Conservation (phyloP, 495 filamentous ascomycete species). For the Lepidopterella palustris region DNA sequence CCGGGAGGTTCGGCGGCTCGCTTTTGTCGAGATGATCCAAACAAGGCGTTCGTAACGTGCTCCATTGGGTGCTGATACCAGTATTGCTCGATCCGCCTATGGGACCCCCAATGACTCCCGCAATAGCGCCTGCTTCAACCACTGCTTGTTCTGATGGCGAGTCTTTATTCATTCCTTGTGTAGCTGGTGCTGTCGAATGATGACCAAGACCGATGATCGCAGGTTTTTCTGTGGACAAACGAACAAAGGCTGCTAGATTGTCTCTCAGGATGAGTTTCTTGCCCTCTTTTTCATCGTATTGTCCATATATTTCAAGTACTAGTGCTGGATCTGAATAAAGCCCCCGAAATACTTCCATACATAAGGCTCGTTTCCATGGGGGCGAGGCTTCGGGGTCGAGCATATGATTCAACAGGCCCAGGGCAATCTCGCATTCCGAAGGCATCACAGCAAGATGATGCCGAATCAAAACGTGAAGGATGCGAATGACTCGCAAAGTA, state of each 20-base stretch:
- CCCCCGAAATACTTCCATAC: conserved; percentile 83
- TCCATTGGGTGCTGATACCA: conserved; percentile 89
- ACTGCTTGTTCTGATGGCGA: conserved; percentile 69
- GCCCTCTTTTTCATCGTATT: conserved; percentile 68
- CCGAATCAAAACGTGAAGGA: conserved; percentile 71
- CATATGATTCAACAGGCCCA: conserved; percentile 79
- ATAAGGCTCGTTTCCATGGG: conserved; percentile 78
- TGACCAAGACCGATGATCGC: conserved; percentile 76
- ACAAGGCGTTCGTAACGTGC: conserved; percentile 76
- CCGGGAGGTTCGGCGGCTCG: conserved; percentile 74
- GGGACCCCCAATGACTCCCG: conserved; percentile 76
- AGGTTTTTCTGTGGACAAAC: conserved; percentile 85
- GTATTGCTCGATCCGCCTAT: conserved; percentile 38
- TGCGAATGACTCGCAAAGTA: conserved; percentile 72
- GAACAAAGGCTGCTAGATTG: conserved; percentile 75
- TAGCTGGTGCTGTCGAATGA: conserved; percentile 70
- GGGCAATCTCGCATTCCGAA: conserved; percentile 75
- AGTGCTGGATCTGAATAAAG: conserved; percentile 74
- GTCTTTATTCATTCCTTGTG: conserved; percentile 38
- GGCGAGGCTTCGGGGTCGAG: conserved; percentile 74
- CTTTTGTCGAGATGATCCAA: conserved; percentile 92
- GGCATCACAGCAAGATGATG: conserved; percentile 67
- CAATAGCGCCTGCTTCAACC: conserved; percentile 78
- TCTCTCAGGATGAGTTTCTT: conserved; percentile 72
- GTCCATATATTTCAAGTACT: conserved; percentile 69